phyloP scores from a whole-genome alignment of 306 rosid species.

The Cucurbita pepo region DNA sequence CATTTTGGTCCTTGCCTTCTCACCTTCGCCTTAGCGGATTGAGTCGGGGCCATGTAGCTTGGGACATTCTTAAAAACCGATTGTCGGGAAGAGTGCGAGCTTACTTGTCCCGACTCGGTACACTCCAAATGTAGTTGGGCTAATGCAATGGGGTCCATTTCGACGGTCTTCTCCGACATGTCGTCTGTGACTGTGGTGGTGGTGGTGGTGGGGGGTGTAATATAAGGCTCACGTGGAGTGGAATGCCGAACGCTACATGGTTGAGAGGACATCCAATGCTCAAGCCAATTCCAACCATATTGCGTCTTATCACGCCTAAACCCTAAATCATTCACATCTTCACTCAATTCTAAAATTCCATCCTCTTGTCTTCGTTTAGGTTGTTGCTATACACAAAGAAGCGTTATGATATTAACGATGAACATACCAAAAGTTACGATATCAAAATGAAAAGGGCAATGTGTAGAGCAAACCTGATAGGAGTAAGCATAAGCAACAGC shows the following conservation, averaged over 20 bases:
- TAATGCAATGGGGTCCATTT: conserved; percentile 37
- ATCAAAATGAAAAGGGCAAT: neutral
- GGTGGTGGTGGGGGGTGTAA: conserved; percentile 22
- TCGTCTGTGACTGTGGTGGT: conserved; percentile 23
- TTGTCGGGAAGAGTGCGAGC: conserved; percentile 13
- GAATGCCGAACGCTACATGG: conserved; percentile 19
- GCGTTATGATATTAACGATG: too few species aligned
- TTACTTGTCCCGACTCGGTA: neutral
- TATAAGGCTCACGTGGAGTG: conserved; percentile 18
- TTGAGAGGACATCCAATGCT: conserved; percentile 69
- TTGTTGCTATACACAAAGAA: neutral
- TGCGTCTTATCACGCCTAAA: conserved; percentile 30
- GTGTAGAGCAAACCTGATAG: conserved; percentile 26
- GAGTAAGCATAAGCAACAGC: conserved; percentile 68
- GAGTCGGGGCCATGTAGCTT: conserved; percentile 83
- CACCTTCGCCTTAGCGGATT: conserved; percentile 84
- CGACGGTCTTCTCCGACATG: conserved; percentile 67
- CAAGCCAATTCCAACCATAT: conserved; percentile 82
- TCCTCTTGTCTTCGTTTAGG: neutral
- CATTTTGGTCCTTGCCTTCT: conserved; percentile 26
- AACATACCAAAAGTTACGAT: neutral
- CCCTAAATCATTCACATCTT: conserved; percentile 15
- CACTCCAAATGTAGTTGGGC: conserved; percentile 16
- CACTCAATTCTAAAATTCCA: conserved; percentile 11
- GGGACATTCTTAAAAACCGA: conserved; percentile 22